These are phyloP conservation scores for Ustilago tritici DNA, from an alignment of 1,284 basidiomycete genomes.

Conservation along the genomic window DNA sequence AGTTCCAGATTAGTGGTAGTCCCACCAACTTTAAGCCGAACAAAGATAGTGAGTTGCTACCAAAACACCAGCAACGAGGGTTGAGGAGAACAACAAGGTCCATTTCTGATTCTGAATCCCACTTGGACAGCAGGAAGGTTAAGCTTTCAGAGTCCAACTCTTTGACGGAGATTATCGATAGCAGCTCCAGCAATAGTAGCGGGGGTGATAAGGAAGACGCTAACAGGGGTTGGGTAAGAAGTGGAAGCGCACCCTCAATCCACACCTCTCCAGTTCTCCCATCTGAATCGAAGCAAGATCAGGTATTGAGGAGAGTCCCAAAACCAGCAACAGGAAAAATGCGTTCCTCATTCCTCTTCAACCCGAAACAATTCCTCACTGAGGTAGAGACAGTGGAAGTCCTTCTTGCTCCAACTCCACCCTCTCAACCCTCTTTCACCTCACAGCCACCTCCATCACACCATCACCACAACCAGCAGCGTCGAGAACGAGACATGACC, in stretches of 20 bases:
- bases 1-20: background rate
- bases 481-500: background rate
- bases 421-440: background rate
- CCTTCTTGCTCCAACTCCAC: background rate
- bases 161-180: background rate
- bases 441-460: no score
- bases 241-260: background rate
- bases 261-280: background rate
- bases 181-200: background rate
- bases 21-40: background rate
- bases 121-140: background rate
- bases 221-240: background rate
- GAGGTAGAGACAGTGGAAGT: background rate
- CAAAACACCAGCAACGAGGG: conserved; percentile 1
- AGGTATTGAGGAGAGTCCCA: conserved; percentile 13
- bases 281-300: background rate
- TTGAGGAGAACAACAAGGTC: conserved; percentile 23
- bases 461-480: background rate
- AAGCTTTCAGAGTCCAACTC: background rate
- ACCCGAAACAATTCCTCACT: background rate
- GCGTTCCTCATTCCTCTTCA: conserved; percentile 18
- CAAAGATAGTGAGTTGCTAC: background rate
- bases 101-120: conserved; percentile 19
- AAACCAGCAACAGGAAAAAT: conserved; percentile 16
- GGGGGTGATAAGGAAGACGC: background rate